Evolutionary conservation across 148 eudicot genomes (phyloP), one percentile per base, ranked within the genome.

Genomic region (Suaeda aralocaspica): DNA sequence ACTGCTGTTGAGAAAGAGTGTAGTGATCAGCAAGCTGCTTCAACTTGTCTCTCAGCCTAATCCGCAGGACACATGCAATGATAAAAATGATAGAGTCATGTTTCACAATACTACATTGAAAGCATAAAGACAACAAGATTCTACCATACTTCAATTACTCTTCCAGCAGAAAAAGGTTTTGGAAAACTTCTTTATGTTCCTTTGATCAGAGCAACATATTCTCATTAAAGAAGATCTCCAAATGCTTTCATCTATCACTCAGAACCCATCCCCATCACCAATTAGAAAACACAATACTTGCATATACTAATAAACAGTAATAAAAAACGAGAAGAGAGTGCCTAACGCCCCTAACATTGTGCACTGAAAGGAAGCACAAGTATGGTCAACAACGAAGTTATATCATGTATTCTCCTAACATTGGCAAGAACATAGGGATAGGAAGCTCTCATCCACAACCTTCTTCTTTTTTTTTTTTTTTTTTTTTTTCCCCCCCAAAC

Each of bases 11-110:
- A 69, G 86, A 81, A 83, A 86, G 92, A 56, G 88, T 72, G 82
- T 87, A 87, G 63, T 94, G 95, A 73, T 94, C 96, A 74, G 86
- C 88, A 83, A 91, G 84, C 76, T 91, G 90, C 80, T 94, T 91
- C 88, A 94, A 81, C 70, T 94, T 89, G 77, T 68, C 84, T 80
- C 85, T 91, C 73, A 94, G 76, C 97, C 98, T 94, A 86, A 67
- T 51, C 44, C 45, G 52, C 63, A 51, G 25, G 29, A 15, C 67
- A 63, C 31, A 61, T 26, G 41, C 44, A 46, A 60, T 6, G 26
- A 57, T 15, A 7, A 14, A 30, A 34, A 44, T 16, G 14, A 68
- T n/a, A 18, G 57, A 59, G 52, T 57, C 1, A 34, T 29, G 29
- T 1, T 28, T 34, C 1, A 42, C 2, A 19, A 51, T 25, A 45